A percentile compares a stretch with the other conserved stretches of the same genome.
Evolutionary conservation across 1,139 yeast species (phyloP).

Genomic region (Sporopachydermia cereana): DNA sequence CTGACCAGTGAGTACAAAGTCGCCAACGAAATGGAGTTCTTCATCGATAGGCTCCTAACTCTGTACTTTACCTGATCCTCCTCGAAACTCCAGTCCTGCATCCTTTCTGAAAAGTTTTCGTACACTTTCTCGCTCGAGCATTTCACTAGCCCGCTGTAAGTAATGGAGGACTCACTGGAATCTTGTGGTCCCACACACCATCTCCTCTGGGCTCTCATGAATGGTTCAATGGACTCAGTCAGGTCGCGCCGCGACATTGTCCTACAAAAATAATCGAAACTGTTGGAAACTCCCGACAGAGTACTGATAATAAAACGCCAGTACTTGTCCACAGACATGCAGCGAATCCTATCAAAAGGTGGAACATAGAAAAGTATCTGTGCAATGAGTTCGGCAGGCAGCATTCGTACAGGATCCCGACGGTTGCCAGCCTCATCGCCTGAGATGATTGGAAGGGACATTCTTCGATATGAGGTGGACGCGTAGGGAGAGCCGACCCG

Average conservation of each 20-base stretch:
- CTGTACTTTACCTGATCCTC: neutral
- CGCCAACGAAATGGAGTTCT: neutral
- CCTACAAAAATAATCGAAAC: no score
- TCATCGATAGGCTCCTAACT: neutral
- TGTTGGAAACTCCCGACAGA: neutral
- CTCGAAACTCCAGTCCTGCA: no score
- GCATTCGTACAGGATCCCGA: neutral
- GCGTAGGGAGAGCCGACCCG: no score
- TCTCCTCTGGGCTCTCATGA: neutral
- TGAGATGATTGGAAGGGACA: neutral
- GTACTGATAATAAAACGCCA: neutral
- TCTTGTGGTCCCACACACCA: constrained; percentile 3
- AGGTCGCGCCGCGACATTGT: neutral
- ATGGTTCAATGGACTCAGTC: neutral
- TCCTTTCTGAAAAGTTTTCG: neutral
- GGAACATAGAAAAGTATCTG: constrained; percentile 3
- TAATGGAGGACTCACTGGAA: neutral
- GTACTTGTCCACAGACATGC: constrained; percentile 1
- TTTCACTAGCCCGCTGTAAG: neutral
- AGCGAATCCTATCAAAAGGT: neutral
- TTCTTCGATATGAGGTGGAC: no score
- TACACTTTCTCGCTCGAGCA: neutral
- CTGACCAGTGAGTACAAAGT: neutral
- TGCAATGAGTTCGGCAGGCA: neutral
- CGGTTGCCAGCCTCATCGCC: neutral